These are phyloP conservation scores for Megacollybia marginata DNA, from an alignment of 768 basidiomycete genomes.

Conservation along the genomic window DNA sequence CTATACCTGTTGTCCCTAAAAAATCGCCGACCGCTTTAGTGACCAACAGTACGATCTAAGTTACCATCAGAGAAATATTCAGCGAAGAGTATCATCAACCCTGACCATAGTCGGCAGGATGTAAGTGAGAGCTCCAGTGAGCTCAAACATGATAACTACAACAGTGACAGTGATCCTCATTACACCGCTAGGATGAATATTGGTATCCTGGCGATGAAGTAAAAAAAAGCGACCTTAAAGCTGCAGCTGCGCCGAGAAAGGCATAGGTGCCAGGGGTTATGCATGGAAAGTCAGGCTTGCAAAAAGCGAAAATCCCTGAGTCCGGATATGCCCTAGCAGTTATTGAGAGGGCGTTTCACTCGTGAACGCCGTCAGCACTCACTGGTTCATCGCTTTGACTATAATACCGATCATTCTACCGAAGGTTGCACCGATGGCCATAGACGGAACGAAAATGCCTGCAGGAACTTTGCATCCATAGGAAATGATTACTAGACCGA, in stretches of 20 bases:
- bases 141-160: slow-evolving; percentile 95
- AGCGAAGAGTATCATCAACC: background rate
- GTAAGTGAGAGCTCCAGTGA: slow-evolving; percentile 95
- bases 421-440: slow-evolving; percentile 97
- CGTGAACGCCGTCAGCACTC: slow-evolving; percentile 12
- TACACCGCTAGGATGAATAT: slow-evolving; percentile 56
- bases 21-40: slow-evolving; percentile 97
- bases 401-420: slow-evolving; percentile 96
- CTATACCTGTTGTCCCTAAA: slow-evolving; percentile 88
- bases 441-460: slow-evolving; percentile 97
- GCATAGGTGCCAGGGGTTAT: slow-evolving; percentile 99
- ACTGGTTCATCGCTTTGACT: slow-evolving; percentile 89
- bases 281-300: slow-evolving; percentile 88
- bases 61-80: slow-evolving; percentile 8
- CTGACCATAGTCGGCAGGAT: slow-evolving; percentile 95
- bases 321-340: slow-evolving; percentile 65
- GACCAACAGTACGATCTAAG: slow-evolving; percentile 88
- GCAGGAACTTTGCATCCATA: slow-evolving; percentile 97
- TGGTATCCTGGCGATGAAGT: background rate
- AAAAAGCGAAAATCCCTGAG: slow-evolving; percentile 85
- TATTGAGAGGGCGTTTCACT: slow-evolving; percentile 1
- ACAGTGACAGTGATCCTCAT: slow-evolving; percentile 98
- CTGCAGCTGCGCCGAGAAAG: slow-evolving; percentile 93
- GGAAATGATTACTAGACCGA: slow-evolving; percentile 79
- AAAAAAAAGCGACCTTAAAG: slow-evolving; percentile 58